These are phyloP conservation scores for Aspergillus haitiensis DNA, from an alignment of 495 filamentous ascomycete species.

Conservation along the genomic window DNA sequence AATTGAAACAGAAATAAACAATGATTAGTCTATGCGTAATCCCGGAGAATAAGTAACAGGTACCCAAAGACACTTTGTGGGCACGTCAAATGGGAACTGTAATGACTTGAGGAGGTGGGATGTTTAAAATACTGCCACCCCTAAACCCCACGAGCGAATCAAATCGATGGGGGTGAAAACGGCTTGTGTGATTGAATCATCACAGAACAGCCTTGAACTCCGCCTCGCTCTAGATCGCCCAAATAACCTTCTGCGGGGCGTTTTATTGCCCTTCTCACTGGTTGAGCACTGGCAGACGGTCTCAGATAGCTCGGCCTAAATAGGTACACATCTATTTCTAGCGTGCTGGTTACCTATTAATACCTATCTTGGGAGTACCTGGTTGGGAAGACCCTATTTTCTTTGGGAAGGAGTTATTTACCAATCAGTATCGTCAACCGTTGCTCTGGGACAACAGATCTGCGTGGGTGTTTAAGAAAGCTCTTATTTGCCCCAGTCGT, in stretches of 20 bases:
- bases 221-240: neutral
- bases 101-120: no score
- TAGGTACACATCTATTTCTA: neutral
- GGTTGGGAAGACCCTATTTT: no score
- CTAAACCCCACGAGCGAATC: no score
- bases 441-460: neutral
- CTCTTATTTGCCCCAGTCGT: neutral
- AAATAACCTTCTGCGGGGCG: constrained; percentile 3
- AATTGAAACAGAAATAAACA: no score
- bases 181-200: no score
- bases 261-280: neutral
- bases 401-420: neutral
- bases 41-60: no score
- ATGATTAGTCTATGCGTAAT: no score
- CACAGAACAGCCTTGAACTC: neutral
- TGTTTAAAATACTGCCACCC: no score
- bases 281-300: neutral
- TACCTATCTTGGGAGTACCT: no score
- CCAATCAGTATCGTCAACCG: neutral
- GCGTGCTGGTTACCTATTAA: neutral
- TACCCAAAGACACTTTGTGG: no score
- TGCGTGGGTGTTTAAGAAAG: neutral
- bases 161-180: no score
- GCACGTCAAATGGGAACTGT: no score
- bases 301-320: neutral